Evolutionary conservation across 768 basidiomycete species (phyloP).

Genomic region (Lactarius tabidus): DNA sequence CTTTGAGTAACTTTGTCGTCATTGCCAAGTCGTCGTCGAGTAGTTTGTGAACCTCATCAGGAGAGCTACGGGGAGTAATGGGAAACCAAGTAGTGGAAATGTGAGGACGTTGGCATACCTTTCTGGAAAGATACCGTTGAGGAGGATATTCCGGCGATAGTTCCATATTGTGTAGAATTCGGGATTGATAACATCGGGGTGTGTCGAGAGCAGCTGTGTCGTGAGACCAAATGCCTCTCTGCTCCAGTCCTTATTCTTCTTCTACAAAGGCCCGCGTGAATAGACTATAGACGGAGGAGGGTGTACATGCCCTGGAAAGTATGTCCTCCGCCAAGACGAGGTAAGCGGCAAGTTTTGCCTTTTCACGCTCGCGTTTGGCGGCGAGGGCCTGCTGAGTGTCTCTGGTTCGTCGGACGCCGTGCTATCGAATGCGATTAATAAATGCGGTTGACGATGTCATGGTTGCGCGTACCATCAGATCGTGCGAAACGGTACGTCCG

Average conservation of each 20-base stretch:
- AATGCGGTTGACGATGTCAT: neutral
- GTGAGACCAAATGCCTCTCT: constrained; percentile 75
- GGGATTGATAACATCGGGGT: constrained; percentile 52
- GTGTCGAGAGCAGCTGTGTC: constrained; percentile 61
- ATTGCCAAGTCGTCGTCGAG: constrained; percentile 72
- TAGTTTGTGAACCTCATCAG: constrained; percentile 55
- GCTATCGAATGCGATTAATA: constrained; percentile 38
- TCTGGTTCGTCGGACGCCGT: constrained; percentile 61
- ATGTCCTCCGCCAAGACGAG: constrained; percentile 59
- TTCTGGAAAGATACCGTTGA: constrained; percentile 62
- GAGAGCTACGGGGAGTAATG: constrained; percentile 43
- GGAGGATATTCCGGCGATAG: constrained; percentile 77
- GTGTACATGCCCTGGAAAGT: constrained; percentile 53
- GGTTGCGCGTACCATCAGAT: constrained; percentile 9
- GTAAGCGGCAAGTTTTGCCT: constrained; percentile 73
- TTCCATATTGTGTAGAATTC: constrained; percentile 98
- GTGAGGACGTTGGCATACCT: constrained; percentile 42
- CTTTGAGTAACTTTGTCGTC: constrained; percentile 76
- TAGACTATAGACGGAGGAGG: constrained; percentile 15
- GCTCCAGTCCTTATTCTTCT: constrained; percentile 63
- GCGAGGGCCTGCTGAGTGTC: constrained; percentile 59
- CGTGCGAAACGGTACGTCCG: constrained; percentile 1
- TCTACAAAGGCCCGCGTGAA: constrained; percentile 44
- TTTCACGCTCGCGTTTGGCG: constrained; percentile 66
- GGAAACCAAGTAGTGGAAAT: neutral